Evolutionary conservation across 1,139 yeast species (phyloP).

Genomic region (Candida sp.): DNA sequence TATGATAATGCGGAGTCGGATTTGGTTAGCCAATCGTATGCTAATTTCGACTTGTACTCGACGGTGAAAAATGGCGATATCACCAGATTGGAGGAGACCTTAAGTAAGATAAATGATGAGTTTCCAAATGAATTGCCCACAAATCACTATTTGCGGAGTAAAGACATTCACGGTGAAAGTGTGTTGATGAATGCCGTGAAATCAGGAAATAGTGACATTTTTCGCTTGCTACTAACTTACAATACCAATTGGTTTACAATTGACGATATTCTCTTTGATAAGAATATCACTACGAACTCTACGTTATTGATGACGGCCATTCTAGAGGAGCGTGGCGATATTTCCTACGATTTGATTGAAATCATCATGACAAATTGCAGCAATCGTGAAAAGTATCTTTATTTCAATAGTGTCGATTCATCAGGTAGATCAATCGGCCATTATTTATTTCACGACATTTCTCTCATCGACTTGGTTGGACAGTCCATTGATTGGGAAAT

Average conservation of each 20-base stretch:
- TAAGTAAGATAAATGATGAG: conserved; percentile 15
- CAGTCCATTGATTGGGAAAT: conserved; percentile 62
- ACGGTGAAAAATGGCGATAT: conserved; percentile 39
- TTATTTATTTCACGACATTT: conserved; percentile 59
- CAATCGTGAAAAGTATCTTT: conserved; percentile 41
- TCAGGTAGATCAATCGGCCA: conserved; percentile 68
- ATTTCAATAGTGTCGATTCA: conserved; percentile 50
- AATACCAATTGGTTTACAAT: conserved; percentile 50
- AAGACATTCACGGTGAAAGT: conserved; percentile 68
- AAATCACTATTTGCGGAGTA: conserved; percentile 45
- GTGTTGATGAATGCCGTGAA: conserved; percentile 53
- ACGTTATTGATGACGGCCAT: conserved; percentile 63
- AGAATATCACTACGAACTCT: conserved; percentile 44
- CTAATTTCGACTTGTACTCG: conserved; percentile 55
- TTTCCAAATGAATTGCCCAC: conserved; percentile 24
- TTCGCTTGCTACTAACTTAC: conserved; percentile 43
- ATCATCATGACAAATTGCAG: conserved; percentile 42
- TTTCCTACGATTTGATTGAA: conserved; percentile 47
- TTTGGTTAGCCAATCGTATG: conserved; percentile 40
- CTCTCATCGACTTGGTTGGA: conserved; percentile 55
- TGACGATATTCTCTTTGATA: conserved; percentile 68
- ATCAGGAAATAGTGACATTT: conserved; percentile 37
- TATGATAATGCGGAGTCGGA: conserved; percentile 22
- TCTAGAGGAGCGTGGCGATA: conserved; percentile 47
- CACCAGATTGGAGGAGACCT: conserved; percentile 12